Base-by-base conservation (phyloP, 208 protist genomes). In the Leishmania tarentolae region DNA sequence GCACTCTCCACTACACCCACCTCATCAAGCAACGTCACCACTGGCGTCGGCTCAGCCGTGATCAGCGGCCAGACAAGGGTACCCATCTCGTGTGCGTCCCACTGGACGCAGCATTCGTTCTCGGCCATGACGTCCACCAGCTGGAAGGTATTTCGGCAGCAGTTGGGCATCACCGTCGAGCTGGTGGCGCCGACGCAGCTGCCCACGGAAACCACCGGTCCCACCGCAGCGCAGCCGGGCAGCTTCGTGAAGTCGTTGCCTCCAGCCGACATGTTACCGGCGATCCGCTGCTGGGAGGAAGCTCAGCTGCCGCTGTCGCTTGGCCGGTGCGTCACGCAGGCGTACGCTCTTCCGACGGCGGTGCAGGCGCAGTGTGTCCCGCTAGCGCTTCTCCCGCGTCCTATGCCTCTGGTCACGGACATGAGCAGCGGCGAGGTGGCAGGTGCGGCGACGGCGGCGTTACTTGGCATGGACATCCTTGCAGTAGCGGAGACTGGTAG, bases 401-500 rank as follows among this genome's bases (percentile, higher is more conserved):
- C 76, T 17, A n/a, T 21, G 53, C 61, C 21, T 13, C 40, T 66
- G 37, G 61, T 76, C 19, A 57, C 70, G 42, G 31, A 44, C 13
- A 28, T 44, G 68, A 13, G 31, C 28, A 6, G 44, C 7, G 44
- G 40, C 24, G 44, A 28, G 50, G 68, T 35, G 44, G 24, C 44
- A 8, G 40, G 44, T 21, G 68, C 44, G 11, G 42, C 69, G 24
- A 66, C 76, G 5, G 65, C 78, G 8, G 8, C 46, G 44, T 52
- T 44, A 17, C 52, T 85, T 70, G 80, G 82, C 28, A 79, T 94
- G 40, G 95, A 99, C 84, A 84, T 99, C 15, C 76, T 99, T 37
- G 97, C 85, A 40, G 88, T 98, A 17, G 95, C 98, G 4, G 89
- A 97, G 75, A 99, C 98, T 11, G 98, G 98, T 19, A 96, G 92